A percentile compares a stretch with the other conserved stretches of the same genome.
Evolutionary conservation across 2,329 filamentous ascomycete species (phyloP).

Genomic region (Ceratocystis smalleyi): DNA sequence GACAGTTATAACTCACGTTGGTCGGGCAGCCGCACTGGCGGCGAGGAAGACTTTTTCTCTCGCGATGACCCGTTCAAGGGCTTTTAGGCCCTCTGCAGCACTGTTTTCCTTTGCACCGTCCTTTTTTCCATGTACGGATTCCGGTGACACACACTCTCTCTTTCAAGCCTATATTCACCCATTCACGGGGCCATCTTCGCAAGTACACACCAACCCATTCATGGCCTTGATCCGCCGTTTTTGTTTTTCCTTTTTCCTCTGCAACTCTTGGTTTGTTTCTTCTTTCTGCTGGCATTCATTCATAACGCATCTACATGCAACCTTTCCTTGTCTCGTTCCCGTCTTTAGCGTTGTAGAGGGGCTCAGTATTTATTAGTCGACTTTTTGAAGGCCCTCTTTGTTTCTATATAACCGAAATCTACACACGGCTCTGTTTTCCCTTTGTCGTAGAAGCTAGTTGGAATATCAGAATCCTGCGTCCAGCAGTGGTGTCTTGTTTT

Average conservation of each 20-base stretch:
- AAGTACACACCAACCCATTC: too few species aligned
- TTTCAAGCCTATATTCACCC: neutral
- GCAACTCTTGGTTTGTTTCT: neutral
- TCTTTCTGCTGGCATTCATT: neutral
- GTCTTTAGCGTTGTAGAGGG: neutral
- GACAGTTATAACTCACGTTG: conserved; percentile 34
- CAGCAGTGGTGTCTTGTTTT: neutral
- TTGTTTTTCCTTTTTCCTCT: too few species aligned
- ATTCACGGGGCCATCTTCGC: neutral
- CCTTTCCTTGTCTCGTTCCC: neutral
- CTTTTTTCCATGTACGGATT: too few species aligned
- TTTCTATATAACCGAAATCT: neutral
- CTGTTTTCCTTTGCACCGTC: too few species aligned
- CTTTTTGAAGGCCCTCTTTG: too few species aligned
- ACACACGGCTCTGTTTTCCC: neutral
- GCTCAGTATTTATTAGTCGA: too few species aligned
- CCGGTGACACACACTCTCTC: neutral
- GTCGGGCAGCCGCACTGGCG: conserved; percentile 19
- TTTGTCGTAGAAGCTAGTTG: neutral
- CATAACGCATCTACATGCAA: neutral
- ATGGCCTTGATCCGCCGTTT: too few species aligned
- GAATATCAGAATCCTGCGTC: neutral
- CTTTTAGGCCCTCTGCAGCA: conserved; percentile 28
- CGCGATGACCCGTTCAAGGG: conserved; percentile 47
- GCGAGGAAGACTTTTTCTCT: conserved; percentile 40